Conservation (phyloP, 139 green algal species). For the Chlorella ohadii region DNA sequence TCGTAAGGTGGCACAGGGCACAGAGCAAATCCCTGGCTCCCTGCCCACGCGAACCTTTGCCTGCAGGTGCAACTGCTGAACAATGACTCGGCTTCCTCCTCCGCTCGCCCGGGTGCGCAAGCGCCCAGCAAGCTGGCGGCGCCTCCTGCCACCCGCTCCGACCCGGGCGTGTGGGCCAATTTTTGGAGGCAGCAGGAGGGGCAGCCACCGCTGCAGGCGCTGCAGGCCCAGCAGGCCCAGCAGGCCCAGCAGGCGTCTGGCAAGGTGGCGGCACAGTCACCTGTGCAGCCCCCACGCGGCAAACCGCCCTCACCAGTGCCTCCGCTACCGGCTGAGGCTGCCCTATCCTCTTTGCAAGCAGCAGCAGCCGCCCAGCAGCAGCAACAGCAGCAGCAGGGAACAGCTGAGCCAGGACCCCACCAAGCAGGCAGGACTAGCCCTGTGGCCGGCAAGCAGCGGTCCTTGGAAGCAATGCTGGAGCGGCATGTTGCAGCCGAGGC, state of each 20-base stretch:
- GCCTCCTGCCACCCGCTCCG: background rate
- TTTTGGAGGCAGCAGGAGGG: background rate
- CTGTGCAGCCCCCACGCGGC: too few species aligned
- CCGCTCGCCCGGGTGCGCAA: background rate
- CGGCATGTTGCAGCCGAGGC: background rate
- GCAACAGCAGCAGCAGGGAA: background rate
- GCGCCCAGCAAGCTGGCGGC: background rate
- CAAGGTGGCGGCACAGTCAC: too few species aligned
- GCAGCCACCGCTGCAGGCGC: background rate
- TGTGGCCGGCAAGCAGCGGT: background rate
- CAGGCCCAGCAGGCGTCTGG: too few species aligned
- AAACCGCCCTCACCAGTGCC: too few species aligned
- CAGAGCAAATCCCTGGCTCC: constrained; percentile 28
- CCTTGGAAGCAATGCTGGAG: background rate
- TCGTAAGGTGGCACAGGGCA: too few species aligned
- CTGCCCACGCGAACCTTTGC: background rate
- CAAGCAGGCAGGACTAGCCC: too few species aligned
- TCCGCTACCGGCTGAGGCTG: too few species aligned
- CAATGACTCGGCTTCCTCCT: too few species aligned
- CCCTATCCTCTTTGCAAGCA: background rate
- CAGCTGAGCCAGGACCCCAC: background rate
- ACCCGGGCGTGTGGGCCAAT: constrained; percentile 28
- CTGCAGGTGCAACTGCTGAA: too few species aligned
- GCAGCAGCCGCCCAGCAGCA: background rate
- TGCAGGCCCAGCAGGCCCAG: background rate